A percentile compares a stretch with the other conserved stretches of the same genome.
Conservation (phyloP, 2,329 filamentous ascomycete genomes). For the Curvularia spicifera region DNA sequence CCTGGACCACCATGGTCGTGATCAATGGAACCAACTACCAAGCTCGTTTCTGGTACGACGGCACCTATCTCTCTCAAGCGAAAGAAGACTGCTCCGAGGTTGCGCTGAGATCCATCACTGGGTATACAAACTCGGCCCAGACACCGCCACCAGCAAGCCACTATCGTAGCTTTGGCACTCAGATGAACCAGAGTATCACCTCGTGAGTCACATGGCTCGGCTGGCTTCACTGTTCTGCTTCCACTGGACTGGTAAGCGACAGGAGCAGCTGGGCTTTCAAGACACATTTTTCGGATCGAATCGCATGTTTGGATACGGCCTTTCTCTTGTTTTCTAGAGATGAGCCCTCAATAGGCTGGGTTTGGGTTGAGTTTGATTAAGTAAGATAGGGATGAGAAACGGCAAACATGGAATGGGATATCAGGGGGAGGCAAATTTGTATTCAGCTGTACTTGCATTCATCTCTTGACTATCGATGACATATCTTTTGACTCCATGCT, state of each 20-base stretch:
- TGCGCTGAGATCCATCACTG: slow-evolving; percentile 35
- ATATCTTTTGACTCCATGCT: neutral
- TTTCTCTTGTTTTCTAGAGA: neutral
- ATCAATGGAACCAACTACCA: slow-evolving; percentile 36
- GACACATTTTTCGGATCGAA: neutral
- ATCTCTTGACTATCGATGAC: neutral
- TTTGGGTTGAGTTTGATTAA: neutral
- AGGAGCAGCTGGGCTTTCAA: neutral
- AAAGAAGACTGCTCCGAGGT: slow-evolving; percentile 48
- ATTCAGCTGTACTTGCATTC: neutral
- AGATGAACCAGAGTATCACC: slow-evolving; percentile 9
- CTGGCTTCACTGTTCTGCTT: neutral
- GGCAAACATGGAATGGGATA: neutral
- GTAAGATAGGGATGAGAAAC: neutral
- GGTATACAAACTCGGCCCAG: slow-evolving; percentile 21
- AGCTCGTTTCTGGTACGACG: slow-evolving; percentile 50
- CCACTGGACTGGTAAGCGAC: neutral
- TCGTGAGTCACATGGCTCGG: neutral
- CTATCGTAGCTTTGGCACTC: slow-evolving; percentile 20
- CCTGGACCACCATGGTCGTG: slow-evolving; percentile 43
- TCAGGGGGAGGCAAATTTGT: neutral
- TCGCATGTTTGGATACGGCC: neutral
- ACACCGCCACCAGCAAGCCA: slow-evolving; percentile 36
- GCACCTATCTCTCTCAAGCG: slow-evolving; percentile 41
- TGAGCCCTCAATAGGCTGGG: neutral